Evolutionary conservation across 2,329 filamentous ascomycete species (phyloP).

Genomic region (Aspergillus neotritici): DNA sequence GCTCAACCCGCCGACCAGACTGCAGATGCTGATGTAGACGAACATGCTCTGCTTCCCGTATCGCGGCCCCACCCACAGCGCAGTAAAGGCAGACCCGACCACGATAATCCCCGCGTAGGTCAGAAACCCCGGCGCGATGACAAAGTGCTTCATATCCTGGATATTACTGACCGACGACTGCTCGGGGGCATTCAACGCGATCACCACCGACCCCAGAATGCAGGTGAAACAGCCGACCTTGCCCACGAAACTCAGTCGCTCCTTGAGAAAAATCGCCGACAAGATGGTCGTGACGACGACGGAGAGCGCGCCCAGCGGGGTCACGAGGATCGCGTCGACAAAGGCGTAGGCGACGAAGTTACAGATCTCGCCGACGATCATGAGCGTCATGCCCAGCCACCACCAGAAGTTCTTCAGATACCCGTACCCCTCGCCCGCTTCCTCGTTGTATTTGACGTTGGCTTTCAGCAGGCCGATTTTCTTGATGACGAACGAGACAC

Average conservation of each 20-base stretch:
- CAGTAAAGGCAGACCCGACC: conserved; percentile 63
- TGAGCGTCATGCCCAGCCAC: conserved; percentile 93
- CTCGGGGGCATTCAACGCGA: conserved; percentile 85
- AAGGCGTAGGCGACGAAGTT: conserved; percentile 98
- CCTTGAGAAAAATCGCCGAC: conserved; percentile 92
- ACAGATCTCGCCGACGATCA: conserved; percentile 94
- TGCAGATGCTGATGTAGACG: conserved; percentile 94
- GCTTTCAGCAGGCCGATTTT: conserved; percentile 86
- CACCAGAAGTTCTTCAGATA: conserved; percentile 93
- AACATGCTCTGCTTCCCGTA: conserved; percentile 98
- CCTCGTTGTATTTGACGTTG: conserved; percentile 94
- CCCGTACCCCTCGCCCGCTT: conserved; percentile 91
- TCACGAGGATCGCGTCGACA: conserved; percentile 92
- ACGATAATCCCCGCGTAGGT: conserved; percentile 79
- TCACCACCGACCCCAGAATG: conserved; percentile 86
- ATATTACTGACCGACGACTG: conserved; percentile 81
- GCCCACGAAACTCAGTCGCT: conserved; percentile 88
- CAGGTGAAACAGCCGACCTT: conserved; percentile 95
- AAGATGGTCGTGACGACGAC: conserved; percentile 89
- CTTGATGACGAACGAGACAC: conserved; percentile 90
- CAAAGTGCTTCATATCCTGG: conserved; percentile 84
- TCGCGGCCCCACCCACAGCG: conserved; percentile 73
- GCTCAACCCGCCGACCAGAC: conserved; percentile 85
- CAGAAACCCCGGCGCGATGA: conserved; percentile 80
- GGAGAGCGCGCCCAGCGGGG: conserved; percentile 80